phyloP scores from a whole-genome alignment of 2,329 filamentous ascomycete species.

The Fusarium heterosporum region DNA sequence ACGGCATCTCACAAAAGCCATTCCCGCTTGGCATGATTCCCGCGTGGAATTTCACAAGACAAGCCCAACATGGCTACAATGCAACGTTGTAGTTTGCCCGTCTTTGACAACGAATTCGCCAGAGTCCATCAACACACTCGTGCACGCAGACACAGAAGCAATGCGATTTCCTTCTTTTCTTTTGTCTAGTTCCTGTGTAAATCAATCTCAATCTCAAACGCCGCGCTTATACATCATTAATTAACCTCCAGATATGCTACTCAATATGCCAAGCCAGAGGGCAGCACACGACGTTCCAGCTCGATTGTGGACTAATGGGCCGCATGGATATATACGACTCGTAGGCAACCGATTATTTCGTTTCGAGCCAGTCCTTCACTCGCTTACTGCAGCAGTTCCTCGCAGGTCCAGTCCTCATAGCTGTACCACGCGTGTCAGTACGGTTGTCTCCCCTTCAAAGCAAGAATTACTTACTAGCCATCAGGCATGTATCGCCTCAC shows the following conservation, averaged over 20 bases:
- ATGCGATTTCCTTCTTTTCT: constrained; percentile 40
- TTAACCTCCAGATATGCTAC: constrained; percentile 39
- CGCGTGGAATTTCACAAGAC: not conserved
- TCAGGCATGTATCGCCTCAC: constrained; percentile 96
- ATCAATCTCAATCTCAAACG: constrained; percentile 51
- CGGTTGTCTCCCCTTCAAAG: not conserved
- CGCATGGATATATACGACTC: constrained; percentile 47
- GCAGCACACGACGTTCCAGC: constrained; percentile 33
- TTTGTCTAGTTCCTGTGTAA: constrained; percentile 49
- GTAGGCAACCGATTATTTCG: constrained; percentile 32
- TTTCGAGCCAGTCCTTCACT: constrained; percentile 22
- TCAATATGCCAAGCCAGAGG: constrained; percentile 32
- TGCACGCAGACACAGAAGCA: constrained; percentile 33
- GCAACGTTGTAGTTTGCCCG: constrained; percentile 15
- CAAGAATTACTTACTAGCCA: constrained; percentile 77
- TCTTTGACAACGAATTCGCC: constrained; percentile 7
- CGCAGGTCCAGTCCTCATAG: constrained; percentile 99
- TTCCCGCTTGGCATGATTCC: constrained; percentile 30
- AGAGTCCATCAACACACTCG: constrained; percentile 24
- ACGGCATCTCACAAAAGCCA: constrained; percentile 14
- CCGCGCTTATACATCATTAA: constrained; percentile 53
- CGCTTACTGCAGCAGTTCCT: constrained; percentile 81
- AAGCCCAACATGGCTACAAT: constrained; percentile 1
- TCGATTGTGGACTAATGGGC: constrained; percentile 44
- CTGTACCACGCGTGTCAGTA: constrained; percentile 57